Evolutionary conservation across 2,329 filamentous ascomycete species (phyloP), one percentile per base, ranked within the genome.

Genomic region (Penicillium polonicum): DNA sequence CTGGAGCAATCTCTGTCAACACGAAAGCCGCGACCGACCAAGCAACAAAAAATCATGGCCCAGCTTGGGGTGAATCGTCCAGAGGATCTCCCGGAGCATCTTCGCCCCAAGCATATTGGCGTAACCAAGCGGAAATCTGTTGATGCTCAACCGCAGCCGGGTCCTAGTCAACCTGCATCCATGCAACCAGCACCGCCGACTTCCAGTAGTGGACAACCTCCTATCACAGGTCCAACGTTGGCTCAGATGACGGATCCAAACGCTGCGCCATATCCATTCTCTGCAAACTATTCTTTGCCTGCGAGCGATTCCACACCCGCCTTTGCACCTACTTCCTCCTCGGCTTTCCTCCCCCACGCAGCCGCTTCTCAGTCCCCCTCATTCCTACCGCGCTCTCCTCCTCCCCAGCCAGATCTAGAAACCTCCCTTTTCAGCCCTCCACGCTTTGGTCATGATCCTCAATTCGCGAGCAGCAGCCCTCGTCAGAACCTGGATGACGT

Each of bases 1-100:
- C 82, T 96, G 10, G 89, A 96, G 60, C 85, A 88, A 17, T 97
- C 93, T 0, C 84, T 92, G 61, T 97, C 92, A 49, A 99, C 94
- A 5, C 85, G 94, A 58, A 99, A 99, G 75, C 94, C 94, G 41
- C 87, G 94, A 9, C 94, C 94, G 9, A 99, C 94, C 0, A 99
- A 99, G 76, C 85, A 97, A 64, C 93, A 97, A 74, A 97, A 97
- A 78, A 85, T 97, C 68, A 88, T 99, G 80, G 87, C 87, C 2
- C 89, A 94, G 67, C 86, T 94, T 60, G 92, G 92, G 2, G 91
- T 97, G 13, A 88, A 92, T 4, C 91, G 95, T 65, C 91, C 91
- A 0, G 93, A 97, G 53, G 90, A 97, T 65, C 82, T 99, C 5
- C 94, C 94, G 0, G 87, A 92, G 60, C 86, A 90, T 64, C 84